Evolutionary conservation across 2,329 filamentous ascomycete genomes (phyloP).

Genomic region (Colletotrichum sp.): DNA sequence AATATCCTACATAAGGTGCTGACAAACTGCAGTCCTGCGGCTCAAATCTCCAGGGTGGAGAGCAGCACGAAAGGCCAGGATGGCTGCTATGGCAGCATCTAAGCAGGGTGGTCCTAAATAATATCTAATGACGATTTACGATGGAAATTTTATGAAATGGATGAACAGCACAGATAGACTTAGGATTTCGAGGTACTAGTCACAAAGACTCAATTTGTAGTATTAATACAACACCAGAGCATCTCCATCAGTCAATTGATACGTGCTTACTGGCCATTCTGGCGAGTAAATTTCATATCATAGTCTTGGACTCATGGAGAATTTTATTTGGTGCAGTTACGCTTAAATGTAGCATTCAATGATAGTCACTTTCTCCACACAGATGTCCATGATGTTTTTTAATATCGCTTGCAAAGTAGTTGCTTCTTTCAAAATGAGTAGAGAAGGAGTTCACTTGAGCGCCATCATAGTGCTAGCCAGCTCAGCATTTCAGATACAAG

Average conservation of each 20-base stretch:
- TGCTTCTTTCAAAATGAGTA: neutral
- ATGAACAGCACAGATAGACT: neutral
- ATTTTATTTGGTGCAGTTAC: neutral
- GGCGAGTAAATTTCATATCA: no score
- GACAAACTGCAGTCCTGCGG: neutral
- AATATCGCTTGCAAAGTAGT: neutral
- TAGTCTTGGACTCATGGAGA: neutral
- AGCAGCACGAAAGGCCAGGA: constrained; percentile 12
- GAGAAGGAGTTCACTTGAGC: neutral
- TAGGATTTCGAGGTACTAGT: neutral
- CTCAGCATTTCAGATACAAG: no score
- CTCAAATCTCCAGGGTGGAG: constrained; percentile 17
- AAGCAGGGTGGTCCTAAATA: constrained; percentile 2
- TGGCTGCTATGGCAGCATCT: constrained; percentile 7
- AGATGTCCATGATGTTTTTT: accelerated
- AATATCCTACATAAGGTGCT: neutral
- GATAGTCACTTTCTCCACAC: neutral
- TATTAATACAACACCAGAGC: neutral
- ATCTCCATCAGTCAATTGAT: neutral
- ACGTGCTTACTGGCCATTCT: neutral
- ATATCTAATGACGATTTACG: neutral
- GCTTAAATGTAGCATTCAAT: neutral
- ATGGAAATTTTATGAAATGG: neutral
- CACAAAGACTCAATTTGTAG: neutral
- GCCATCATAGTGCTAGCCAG: neutral